A percentile compares a stretch with the other conserved stretches of the same genome.
Evolutionary conservation across 768 basidiomycete species (phyloP).

Genomic region (Panaeolus cyanescens): DNA sequence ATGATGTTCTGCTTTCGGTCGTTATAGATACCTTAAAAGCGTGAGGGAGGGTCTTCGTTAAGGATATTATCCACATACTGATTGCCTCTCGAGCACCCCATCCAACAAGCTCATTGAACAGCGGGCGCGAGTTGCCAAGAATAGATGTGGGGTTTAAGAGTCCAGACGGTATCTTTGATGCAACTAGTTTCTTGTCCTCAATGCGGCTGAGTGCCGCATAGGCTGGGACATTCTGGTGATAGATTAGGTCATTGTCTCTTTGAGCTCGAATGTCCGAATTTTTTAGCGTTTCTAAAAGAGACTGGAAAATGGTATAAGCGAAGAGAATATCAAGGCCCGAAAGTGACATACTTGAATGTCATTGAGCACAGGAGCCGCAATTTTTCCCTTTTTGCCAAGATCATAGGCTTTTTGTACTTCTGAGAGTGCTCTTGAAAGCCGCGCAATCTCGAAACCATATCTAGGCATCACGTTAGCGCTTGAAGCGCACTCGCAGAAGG

Average conservation of each 20-base stretch:
- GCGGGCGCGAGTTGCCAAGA: slow-evolving; percentile 52
- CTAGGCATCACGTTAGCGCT: slow-evolving; percentile 38
- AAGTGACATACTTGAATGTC: slow-evolving; percentile 68
- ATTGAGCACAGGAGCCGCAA: slow-evolving; percentile 64
- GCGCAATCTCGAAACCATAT: slow-evolving; percentile 86
- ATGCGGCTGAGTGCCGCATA: slow-evolving; percentile 67
- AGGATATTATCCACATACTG: slow-evolving; percentile 48
- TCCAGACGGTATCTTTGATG: slow-evolving; percentile 54
- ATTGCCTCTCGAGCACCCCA: slow-evolving; percentile 91
- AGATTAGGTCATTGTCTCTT: slow-evolving; percentile 94
- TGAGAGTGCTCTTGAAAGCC: slow-evolving; percentile 67
- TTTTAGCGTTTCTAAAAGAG: slow-evolving; percentile 71
- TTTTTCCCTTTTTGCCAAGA: slow-evolving; percentile 60
- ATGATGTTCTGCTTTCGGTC: slow-evolving; percentile 76
- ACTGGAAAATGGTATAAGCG: slow-evolving; percentile 47
- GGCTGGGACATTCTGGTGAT: slow-evolving; percentile 85
- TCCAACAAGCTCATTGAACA: slow-evolving; percentile 76
- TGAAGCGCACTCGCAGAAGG: neutral
- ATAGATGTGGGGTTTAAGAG: slow-evolving; percentile 59
- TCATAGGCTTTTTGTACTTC: slow-evolving; percentile 74
- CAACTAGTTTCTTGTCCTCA: slow-evolving; percentile 65
- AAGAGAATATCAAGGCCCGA: neutral
- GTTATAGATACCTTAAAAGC: slow-evolving; percentile 69
- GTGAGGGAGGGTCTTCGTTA: neutral
- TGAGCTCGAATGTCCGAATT: slow-evolving; percentile 70